phyloP scores from a whole-genome alignment of 148 eudicot genomes.

The Tetragonia tetragonoides region DNA sequence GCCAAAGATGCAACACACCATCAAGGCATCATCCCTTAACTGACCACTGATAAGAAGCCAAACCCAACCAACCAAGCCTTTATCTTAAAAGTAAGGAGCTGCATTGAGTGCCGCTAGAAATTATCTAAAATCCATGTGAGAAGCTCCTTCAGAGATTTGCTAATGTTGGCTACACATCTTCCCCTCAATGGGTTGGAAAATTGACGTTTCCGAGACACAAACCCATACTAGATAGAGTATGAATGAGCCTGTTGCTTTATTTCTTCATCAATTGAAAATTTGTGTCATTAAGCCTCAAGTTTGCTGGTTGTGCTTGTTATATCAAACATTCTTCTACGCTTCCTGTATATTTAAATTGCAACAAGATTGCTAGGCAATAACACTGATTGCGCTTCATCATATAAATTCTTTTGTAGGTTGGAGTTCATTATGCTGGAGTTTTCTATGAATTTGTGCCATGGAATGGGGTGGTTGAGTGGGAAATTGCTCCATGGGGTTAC shows the following conservation, averaged over 20 bases:
- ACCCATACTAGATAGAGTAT: too few species aligned
- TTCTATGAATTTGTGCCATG: conserved; percentile 95
- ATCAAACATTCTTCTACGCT: not conserved
- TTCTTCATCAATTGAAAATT: not conserved
- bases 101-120: not conserved
- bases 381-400: not conserved
- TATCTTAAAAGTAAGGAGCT: not conserved
- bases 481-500: conserved; percentile 71
- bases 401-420: conserved; percentile 50
- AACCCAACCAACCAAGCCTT: not conserved
- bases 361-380: not conserved
- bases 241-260: not conserved
- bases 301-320: not conserved
- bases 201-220: too few species aligned
- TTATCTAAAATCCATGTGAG: not conserved
- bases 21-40: not conserved
- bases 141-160: not conserved
- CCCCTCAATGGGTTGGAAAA: too few species aligned
- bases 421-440: conserved; percentile 75
- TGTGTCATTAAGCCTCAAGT: not conserved
- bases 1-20: not conserved
- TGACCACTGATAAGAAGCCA: not conserved
- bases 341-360: not conserved
- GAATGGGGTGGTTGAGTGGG: conserved; percentile 86
- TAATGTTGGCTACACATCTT: not conserved